Base-by-base conservation (phyloP, 192 early-diverging fungal species). In the Coemansia sp. region DNA sequence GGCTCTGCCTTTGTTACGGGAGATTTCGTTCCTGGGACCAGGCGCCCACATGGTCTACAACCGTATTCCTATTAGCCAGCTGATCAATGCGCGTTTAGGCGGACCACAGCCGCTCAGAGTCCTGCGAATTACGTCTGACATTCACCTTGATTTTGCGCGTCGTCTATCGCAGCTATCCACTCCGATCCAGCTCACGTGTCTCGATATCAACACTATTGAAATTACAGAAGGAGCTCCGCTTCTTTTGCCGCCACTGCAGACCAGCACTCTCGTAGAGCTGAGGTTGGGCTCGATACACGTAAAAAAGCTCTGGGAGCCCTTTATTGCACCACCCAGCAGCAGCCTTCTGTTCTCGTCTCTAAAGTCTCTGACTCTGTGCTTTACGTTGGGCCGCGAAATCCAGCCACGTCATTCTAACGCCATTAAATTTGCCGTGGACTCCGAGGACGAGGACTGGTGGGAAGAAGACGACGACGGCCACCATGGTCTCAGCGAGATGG, bases 1-100 rank as follows among this genome's bases (percentile, higher is more conserved):
- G 27, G 27, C 27, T 29, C 27, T 29, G 27, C 27, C 27, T 2
- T 29, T 2, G 27, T 2, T 29, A 29, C 57, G 33, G 0, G 40
- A 70, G 11, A 67, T 76, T 12, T 15, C 20, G 9, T 71, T 65
- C 20, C 16, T 16, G 3, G 74, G 70, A 16, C 16, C 70, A 13
- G 40, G 22, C 49, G 41, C 64, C 47, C 10, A 27, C 11, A 6
- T 44, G 9, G 38, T n/a, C 6, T 67, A 71, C 62, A 4, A 24
- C 8, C 22, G 38, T 15, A 55, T 70, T 47, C 49, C 60, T 8
- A 58, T 71, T 6, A n/a, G 55, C 18, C 8, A 5, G 40, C 47
- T 29, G 27, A 29, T 29, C 27, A 29, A 29, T 29, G 27, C 27
- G 27, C 27, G 27, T 29, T 29, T 29, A 29, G 27, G 27, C 27